A percentile compares a stretch with the other conserved stretches of the same genome.
phyloP scores from a whole-genome alignment of 805 yeast species.

The Yamadazyma laniorum region DNA sequence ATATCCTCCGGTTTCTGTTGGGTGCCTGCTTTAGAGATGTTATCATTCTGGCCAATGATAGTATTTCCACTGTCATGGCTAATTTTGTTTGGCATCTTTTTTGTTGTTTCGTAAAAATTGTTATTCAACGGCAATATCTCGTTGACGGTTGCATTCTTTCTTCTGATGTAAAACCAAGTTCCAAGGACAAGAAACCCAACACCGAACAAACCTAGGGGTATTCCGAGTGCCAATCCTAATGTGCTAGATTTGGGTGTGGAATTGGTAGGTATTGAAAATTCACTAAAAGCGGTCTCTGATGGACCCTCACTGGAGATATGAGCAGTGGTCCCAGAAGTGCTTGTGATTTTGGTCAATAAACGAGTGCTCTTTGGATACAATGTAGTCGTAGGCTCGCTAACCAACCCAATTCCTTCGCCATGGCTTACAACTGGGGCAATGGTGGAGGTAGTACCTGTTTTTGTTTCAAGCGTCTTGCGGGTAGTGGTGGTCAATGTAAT shows the following conservation, averaged over 20 bases:
- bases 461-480: constrained; percentile 1
- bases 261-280: background rate
- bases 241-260: constrained; percentile 7
- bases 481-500: constrained; percentile 5
- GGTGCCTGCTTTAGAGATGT: background rate
- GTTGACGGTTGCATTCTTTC: constrained; percentile 14
- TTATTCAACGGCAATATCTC: constrained; percentile 12
- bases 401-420: constrained; percentile 1
- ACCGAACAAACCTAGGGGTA: constrained; percentile 28
- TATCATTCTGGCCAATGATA: background rate
- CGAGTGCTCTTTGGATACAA: too few relatives aligned
- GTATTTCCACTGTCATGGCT: constrained; percentile 1
- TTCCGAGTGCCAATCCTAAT: constrained; percentile 33
- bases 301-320: background rate
- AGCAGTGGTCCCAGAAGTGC: background rate
- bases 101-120: constrained; percentile 10
- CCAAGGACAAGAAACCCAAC: constrained; percentile 20
- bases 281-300: background rate
- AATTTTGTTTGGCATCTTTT: constrained; percentile 3
- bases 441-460: background rate
- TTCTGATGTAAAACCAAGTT: constrained; percentile 21
- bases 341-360: too few relatives aligned
- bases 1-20: background rate
- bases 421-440: background rate
- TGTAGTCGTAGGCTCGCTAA: background rate